Base-by-base conservation (phyloP, 2,329 filamentous ascomycete species). In the Sporothrix luriei region DNA sequence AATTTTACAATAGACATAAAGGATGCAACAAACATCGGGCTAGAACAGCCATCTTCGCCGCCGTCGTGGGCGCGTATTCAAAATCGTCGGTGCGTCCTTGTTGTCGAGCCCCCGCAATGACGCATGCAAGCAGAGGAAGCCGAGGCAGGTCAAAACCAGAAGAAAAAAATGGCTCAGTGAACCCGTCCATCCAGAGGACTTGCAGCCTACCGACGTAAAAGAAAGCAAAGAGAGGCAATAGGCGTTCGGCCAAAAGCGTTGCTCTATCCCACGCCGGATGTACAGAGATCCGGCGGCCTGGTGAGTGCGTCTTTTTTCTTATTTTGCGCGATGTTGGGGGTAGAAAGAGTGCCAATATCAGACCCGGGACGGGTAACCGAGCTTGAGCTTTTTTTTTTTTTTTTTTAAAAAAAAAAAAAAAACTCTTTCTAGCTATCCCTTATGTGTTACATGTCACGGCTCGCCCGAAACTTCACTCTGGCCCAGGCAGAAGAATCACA, bases 101-200 rank as follows among this genome's bases (percentile, higher is more conserved):
- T 14, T 26, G n/a, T 43, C 14, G 43, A 13, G 29, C 40, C 59
- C 33, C 59, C 21, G 46, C 62, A 65, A 49, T 65, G 62, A 24
- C 43, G 64, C 64, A 66, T 24, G 33, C 51, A 51, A 48, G 9
- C 5, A 16, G n/a, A 19, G 16, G 14, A 43, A 26, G 11, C 19
- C 7, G 40, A 26, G 10, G 19, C 19, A 38, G 29, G 9, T 7
- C 4, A 38, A 43, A n/a, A n/a, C n/a, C n/a, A n/a, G n/a, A n/a
- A n/a, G n/a, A n/a, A n/a, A n/a, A n/a, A 68, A 68, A 68, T 68
- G 67, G 67, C 67, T 62, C 67, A 68, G 46, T 26, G 33, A 48
- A 46, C 55, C 55, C 55, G 54, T 68, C 64, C 54, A 66, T 66
- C 64, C 64, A 66, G 64, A 66, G 43, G 48, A 54, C 49, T 26